Evolutionary conservation across 2,329 filamentous ascomycete genomes (phyloP), one percentile per base, ranked within the genome.

Genomic region (Claviceps pusilla): DNA sequence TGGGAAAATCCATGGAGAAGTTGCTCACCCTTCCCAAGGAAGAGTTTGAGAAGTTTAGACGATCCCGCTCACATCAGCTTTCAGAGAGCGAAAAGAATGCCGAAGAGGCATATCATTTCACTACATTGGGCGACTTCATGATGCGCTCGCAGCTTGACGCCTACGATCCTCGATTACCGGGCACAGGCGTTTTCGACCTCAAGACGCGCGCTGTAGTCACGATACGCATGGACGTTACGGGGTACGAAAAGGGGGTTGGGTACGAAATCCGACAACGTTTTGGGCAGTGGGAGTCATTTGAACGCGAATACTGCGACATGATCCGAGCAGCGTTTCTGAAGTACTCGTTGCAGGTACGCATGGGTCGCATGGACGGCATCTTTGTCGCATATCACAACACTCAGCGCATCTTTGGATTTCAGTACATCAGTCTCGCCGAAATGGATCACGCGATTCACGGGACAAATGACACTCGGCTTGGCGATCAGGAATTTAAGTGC

Each of bases 321-420:
- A 91, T 95, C 56, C 80, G 94, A 53, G 81, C 90, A 1, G 93
- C 91, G 0, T 91, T 98, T 71, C 74, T 98, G 54, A 98, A 98
- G 65, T 98, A 98, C 68, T 95, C 90, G 10, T 75, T 98, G 35
- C 93, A 98, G 69, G 94, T 91, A 33, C 87, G 93, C 48, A 94
- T 98, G 81, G 93, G 94, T 19, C 83, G 90, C 51, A 98, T 98
- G 94, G 91, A 98, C 65, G 93, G 93, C 53, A 96, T 97, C 51
- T 98, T 97, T 64, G 87, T 97, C 28, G 93, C 93, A 2, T 98
- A 83, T 66, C 93, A 98, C 73, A 98, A 98, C 66, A 87, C 89
- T 2, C 78, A 90, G 68, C 86, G 90, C 54, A 95, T 98, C 51
- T 98, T 98, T 65, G 93, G 93, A 6, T 98, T 98, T 68, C 93